Evolutionary conservation across 306 rosid species (phyloP), one percentile per base, ranked within the genome.

Genomic region (Ceratonia siliqua): DNA sequence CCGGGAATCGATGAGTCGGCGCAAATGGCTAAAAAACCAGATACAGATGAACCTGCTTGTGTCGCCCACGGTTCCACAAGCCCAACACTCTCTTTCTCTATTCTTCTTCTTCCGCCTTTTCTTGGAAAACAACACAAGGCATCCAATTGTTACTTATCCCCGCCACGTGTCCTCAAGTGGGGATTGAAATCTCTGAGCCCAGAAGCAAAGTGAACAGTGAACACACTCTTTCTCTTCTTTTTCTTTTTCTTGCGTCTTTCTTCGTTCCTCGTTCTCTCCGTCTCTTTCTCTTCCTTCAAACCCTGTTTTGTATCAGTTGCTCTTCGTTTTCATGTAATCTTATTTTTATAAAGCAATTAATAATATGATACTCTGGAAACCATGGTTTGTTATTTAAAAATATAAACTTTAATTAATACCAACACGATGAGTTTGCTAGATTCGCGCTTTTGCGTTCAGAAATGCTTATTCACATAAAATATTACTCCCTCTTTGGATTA

Each of bases 101-200:
- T 21, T 8, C 22, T 10, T 7, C n/a, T 27, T 25, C 2, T 27
- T 2, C 12, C 30, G 10, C 24, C 28, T 45, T 81, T 64, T 10
- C 70, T 63, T 70, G 8, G 12, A 76, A 63, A 52, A 70, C 74
- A 81, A 75, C 33, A 25, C 64, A 53, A 75, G 9, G 46, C 59
- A 62, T 52, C 70, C 75, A 36, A 5, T 36, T 45, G 20, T 72
- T 12, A 14, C 52, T 11, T 15, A n/a, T 35, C 20, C 43, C 65
- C 41, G 15, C 71, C 56, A 63, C 70, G 21, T 72, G 82, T 72
- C 79, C 39, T 32, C 63, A 13, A 58, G 52, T 66, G 55, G 25
- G 67, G 41, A 39, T 28, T 45, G 32, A 63, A 49, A 42, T 45
- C 69, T 67, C 64, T 24, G 9, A 35, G 15, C 43, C 43, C n/a